Conservation (phyloP, 2,329 filamentous ascomycete species). For the Aspergillus pseudoglaucus region DNA sequence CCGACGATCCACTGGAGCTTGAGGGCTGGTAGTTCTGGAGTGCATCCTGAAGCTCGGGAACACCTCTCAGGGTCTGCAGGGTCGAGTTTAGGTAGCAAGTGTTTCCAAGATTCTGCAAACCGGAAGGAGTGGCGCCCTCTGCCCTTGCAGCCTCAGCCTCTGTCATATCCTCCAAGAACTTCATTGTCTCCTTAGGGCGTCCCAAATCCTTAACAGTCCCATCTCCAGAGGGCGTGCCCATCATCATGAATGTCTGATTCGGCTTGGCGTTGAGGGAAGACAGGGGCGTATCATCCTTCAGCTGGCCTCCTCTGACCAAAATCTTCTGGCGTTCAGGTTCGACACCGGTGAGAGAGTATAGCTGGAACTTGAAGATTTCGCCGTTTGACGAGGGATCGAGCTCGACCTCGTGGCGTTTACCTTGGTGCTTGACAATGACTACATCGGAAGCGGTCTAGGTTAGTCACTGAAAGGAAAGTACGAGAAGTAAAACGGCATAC, state of each 20-base stretch:
- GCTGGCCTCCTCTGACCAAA: constrained; percentile 83
- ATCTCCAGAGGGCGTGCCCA: constrained; percentile 75
- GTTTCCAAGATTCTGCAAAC: constrained; percentile 87
- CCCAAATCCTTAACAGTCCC: constrained; percentile 54
- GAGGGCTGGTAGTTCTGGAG: constrained; percentile 57
- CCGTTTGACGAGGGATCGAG: constrained; percentile 77
- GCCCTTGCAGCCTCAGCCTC: constrained; percentile 81
- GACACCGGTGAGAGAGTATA: constrained; percentile 91
- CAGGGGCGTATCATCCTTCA: constrained; percentile 91
- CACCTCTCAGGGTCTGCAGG: constrained; percentile 78
- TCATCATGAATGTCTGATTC: constrained; percentile 88
- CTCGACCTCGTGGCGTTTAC: constrained; percentile 91
- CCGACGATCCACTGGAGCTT: constrained; percentile 21
- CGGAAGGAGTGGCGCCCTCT: constrained; percentile 78
- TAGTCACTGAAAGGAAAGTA: constrained; percentile 8
- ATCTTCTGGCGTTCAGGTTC: constrained; percentile 97
- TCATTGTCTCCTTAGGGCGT: constrained; percentile 69
- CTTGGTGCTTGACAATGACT: constrained; percentile 93
- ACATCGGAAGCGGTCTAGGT: constrained; percentile 11
- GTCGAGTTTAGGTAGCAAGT: constrained; percentile 99
- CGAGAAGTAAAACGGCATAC: constrained; percentile 30
- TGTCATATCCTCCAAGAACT: constrained; percentile 96
- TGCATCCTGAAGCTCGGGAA: constrained; percentile 83
- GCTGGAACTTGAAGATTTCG: constrained; percentile 90
- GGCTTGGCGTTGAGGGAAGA: constrained; percentile 77